phyloP scores from a whole-genome alignment of 192 early-diverging fungal species.

The Oehlia diaphana region DNA sequence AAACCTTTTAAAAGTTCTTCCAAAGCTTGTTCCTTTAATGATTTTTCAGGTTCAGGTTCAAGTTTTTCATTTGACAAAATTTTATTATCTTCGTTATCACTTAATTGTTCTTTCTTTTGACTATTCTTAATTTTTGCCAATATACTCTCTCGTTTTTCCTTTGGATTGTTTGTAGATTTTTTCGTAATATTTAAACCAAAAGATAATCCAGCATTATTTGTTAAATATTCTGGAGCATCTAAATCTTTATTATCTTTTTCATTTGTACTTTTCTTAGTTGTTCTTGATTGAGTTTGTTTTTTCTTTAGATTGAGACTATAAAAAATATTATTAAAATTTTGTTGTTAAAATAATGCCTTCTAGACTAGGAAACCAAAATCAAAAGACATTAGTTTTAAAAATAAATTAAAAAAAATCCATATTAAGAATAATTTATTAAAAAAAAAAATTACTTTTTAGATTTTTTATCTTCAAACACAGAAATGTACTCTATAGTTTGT shows the following conservation, averaged over 20 bases:
- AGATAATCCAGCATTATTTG: not conserved
- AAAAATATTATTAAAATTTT: not conserved
- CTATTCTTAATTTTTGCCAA: not conserved
- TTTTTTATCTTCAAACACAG: not conserved
- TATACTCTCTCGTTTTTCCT: not conserved
- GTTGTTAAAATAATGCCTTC: not conserved
- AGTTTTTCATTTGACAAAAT: not conserved
- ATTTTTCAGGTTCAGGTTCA: not conserved
- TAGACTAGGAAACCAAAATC: too few species aligned
- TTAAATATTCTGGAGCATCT: not conserved
- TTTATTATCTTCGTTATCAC: not conserved
- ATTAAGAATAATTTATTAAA: not conserved
- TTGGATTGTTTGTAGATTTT: not conserved
- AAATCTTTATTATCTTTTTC: not conserved
- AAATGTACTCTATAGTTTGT: not conserved
- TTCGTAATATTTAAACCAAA: not conserved
- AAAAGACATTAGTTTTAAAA: not conserved
- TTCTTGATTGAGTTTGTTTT: not conserved
- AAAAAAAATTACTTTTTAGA: not conserved
- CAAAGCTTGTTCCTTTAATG: not conserved
- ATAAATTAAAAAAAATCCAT: too few species aligned
- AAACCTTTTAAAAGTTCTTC: not conserved
- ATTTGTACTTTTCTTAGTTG: not conserved
- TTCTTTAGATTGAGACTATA: not conserved
- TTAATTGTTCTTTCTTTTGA: not conserved